Evolutionary conservation across 257 asterid genomes (phyloP).

Genomic region (Solanum chilense): DNA sequence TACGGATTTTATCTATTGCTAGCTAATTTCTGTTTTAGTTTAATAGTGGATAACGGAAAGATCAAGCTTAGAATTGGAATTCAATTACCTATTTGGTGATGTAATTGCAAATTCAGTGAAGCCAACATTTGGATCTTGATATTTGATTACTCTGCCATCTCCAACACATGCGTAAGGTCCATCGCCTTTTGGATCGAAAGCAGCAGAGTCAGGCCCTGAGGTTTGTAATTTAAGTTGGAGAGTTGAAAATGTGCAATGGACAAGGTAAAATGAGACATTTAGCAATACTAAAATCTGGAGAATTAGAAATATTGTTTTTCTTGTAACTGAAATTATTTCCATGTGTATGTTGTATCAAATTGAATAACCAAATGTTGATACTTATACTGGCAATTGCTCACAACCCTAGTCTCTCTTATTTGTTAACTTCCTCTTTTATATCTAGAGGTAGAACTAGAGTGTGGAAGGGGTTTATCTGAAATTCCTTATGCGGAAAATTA

Average conservation of each 20-base stretch:
- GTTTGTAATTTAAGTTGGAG: constrained; percentile 2
- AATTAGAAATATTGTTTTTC: neutral
- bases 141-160: constrained; percentile 41
- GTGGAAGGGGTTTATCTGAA: neutral
- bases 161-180: constrained; percentile 38
- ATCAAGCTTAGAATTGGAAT: neutral
- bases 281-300: neutral
- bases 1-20: too few species aligned
- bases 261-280: neutral
- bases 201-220: constrained; percentile 21
- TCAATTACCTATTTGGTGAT: neutral
- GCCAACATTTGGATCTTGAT: constrained; percentile 1
- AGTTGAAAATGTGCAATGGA: neutral
- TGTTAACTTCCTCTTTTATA: neutral
- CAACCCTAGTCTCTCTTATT: neutral
- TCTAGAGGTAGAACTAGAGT: neutral
- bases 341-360: neutral
- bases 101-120: neutral
- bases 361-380: neutral
- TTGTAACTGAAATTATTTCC: neutral
- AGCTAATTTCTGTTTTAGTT: neutral
- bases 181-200: constrained; percentile 12
- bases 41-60: neutral
- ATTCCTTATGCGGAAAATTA: neutral
- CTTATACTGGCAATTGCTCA: neutral